Base-by-base conservation (phyloP, 306 rosid species). In the Crataegus laevigata region DNA sequence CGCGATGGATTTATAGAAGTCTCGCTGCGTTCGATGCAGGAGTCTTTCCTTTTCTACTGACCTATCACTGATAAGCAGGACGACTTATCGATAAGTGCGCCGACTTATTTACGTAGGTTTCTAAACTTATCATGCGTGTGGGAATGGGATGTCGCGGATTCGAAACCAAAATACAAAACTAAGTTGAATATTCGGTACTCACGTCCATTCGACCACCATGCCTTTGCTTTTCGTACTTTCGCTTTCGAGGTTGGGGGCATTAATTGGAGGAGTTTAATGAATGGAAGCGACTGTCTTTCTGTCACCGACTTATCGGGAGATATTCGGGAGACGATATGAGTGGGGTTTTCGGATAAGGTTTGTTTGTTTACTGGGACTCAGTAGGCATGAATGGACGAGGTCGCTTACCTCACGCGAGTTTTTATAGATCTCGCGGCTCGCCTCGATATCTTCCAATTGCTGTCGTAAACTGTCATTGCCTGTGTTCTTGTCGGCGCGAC, bases 11-110 rank as follows among this genome's bases (percentile, higher is more conserved):
- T 81, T 47, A 47, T 47, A 47, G 1, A 13, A 84, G 89, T 84
- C 90, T 88, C 93, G 91, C 96, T 82, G 82, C 87, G 89, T 89
- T 85, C 90, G 90, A 93, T 87, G 96, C 96, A 67, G 80, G 81
- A 34, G 58, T 64, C 22, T 84, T 80, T 77, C 87, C 68, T 82
- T 82, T 82, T 85, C 85, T 78, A 91, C 91, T 75, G 87, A 80
- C 91, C 83, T 72, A 83, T 88, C 91, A 79, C 88, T 52, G 14
- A 90, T 82, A 87, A 68, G 80, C 0, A 0, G 0, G 0, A 0
- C 0, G 0, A 0, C 32, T 42, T 81, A 82, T 85, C 5, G 8
- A 72, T 74, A 80, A 19, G 76, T 0, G 0, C 0, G 0, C 0
- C 0, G 0, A 0, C 18, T 0, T 1, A 0, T 25, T 1, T 4